These are phyloP conservation scores for Apiospora malaysiana DNA, from an alignment of 2,329 filamentous ascomycete species.

Conservation along the genomic window DNA sequence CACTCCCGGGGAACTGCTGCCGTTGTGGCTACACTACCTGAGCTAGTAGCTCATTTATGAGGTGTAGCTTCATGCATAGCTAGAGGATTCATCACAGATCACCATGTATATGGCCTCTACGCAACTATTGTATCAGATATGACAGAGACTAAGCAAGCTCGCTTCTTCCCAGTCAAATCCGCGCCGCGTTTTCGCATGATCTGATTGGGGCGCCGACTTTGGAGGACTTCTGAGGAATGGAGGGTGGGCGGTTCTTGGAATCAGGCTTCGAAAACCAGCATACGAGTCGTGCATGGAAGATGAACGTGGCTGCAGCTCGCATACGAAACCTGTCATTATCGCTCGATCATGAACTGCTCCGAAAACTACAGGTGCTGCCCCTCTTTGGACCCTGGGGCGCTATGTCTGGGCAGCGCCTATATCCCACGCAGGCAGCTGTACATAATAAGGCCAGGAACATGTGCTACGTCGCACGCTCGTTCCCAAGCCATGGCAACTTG, in stretches of 20 bases:
- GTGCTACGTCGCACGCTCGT: background rate
- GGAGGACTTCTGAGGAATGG: background rate
- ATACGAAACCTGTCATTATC: constrained; percentile 8
- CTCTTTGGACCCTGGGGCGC: background rate
- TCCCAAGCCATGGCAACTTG: background rate
- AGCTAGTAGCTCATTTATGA: background rate
- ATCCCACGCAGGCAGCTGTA: background rate
- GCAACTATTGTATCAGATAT: background rate
- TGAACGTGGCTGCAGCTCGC: background rate
- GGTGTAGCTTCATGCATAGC: background rate
- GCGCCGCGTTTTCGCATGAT: background rate
- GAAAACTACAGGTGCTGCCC: background rate
- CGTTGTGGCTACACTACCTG: background rate
- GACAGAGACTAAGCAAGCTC: background rate
- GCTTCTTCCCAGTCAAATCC: background rate
- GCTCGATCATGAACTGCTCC: background rate
- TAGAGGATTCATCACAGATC: background rate
- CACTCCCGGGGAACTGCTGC: background rate
- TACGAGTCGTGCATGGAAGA: background rate
- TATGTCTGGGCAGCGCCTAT: background rate
- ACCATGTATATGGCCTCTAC: background rate
- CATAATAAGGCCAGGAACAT: background rate
- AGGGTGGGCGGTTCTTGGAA: background rate
- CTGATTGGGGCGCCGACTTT: background rate
- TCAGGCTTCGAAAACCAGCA: background rate